Percentiles rank a stretch among this genome's conserved stretches.
Evolutionary conservation across 2,329 filamentous ascomycete species (phyloP).

Genomic region (Anisogramma anomala): DNA sequence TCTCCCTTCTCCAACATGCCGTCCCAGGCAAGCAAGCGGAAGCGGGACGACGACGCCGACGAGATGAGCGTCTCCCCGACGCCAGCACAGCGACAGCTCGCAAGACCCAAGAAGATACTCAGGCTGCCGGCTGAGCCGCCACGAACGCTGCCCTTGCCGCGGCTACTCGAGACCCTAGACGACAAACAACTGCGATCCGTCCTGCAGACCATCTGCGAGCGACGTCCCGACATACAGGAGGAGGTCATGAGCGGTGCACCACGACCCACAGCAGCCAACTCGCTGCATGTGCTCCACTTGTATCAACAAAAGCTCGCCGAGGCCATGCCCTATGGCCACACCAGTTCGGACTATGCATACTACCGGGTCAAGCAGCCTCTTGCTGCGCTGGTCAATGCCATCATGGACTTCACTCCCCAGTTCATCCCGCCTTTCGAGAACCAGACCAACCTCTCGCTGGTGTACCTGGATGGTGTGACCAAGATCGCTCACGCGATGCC

Average conservation of each 20-base stretch:
- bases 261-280: constrained; percentile 71
- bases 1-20: constrained; percentile 43
- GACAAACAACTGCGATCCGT: constrained; percentile 72
- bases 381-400: constrained; percentile 69
- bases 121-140: constrained; percentile 32
- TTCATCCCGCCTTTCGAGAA: constrained; percentile 86
- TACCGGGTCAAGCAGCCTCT: constrained; percentile 80
- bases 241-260: constrained; percentile 79
- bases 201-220: constrained; percentile 82
- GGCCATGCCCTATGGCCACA: constrained; percentile 76
- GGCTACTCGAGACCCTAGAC: constrained; percentile 90
- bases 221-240: constrained; percentile 72
- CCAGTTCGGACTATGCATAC: constrained; percentile 85
- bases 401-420: constrained; percentile 89
- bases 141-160: constrained; percentile 36
- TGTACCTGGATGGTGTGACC: constrained; percentile 82
- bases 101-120: constrained; percentile 52
- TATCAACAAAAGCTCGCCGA: constrained; percentile 71
- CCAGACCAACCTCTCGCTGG: constrained; percentile 71
- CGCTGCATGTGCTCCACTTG: constrained; percentile 65
- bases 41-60: constrained; percentile 72
- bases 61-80: constrained; percentile 89
- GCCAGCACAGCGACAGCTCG: constrained; percentile 55
- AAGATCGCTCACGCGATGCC: constrained; percentile 82
- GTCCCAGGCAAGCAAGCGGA: constrained; percentile 56